Conservation (phyloP, 192 early-diverging fungal species). For the Chytriomyces sp. region DNA sequence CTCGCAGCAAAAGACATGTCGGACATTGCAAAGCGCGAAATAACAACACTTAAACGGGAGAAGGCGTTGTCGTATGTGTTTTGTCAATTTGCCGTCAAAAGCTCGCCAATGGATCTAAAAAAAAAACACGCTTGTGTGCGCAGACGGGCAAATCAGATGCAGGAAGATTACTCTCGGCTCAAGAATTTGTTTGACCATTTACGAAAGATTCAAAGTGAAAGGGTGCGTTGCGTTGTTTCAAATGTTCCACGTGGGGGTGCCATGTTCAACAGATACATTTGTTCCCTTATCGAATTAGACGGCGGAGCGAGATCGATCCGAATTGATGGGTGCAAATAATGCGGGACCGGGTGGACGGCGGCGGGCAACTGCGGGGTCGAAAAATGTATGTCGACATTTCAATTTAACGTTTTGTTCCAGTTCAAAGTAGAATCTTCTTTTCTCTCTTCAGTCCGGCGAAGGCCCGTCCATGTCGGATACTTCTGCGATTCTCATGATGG, state of each 20-base stretch:
- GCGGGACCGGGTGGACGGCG: constrained; percentile 24
- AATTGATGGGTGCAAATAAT: constrained; percentile 40
- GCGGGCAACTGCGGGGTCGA: background rate
- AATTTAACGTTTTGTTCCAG: background rate
- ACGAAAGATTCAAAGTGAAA: constrained; percentile 33
- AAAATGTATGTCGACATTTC: constrained; percentile 1
- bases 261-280: background rate
- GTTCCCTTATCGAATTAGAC: constrained; percentile 17
- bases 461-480: constrained; percentile 19
- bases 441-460: background rate
- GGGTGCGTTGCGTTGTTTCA: constrained; percentile 20
- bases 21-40: constrained; percentile 49
- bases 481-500: constrained; percentile 52
- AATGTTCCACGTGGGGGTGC: background rate
- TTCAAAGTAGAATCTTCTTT: background rate
- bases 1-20: constrained; percentile 48
- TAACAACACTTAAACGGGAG: constrained; percentile 55
- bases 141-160: constrained; percentile 44
- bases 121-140: background rate
- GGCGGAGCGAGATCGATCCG: constrained; percentile 36
- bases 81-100: background rate
- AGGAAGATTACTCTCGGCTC: constrained; percentile 42
- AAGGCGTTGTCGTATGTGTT: constrained; percentile 51
- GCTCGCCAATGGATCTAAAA: background rate
- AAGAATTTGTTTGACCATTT: constrained; percentile 36